Base-by-base conservation (phyloP, 352 stramenopile genomes). In the Paralagenidium karlingii region DNA sequence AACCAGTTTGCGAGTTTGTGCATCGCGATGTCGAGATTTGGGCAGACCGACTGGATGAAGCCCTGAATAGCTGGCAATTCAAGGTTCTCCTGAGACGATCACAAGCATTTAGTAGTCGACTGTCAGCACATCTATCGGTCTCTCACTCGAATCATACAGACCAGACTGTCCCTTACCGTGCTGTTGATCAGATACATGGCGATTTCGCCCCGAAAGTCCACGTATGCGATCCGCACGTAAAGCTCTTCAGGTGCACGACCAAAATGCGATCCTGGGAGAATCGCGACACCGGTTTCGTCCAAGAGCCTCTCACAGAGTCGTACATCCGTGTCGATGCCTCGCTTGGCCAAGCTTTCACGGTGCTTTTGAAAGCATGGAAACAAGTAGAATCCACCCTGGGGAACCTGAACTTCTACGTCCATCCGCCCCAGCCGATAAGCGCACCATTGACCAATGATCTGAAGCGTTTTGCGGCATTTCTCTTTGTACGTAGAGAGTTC, bases 191-290 rank as follows among this genome's bases (percentile, higher is more conserved):
- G 46, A 36, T 92, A 93, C 33, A 93, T 55, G 13, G 80, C 75
- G 31, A 91, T 71, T 19, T 89, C 80, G 38, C 80, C 80, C 46
- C 91, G 88, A 38, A 93, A 93, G 47, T 91, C 80, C 2, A 93
- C 80, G 41, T 87, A 91, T 5, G 80, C 80, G 25, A 93, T 59
- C 0, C 80, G 75, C 19, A 68, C 75, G 37, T 82, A 87, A 24
- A 91, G 63, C 44, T 93, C 78, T 13, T 80, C 53, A 1, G 69
- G 63, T 8, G 55, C 57, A n/a, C 80, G 70, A 10, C 80, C 80
- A 42, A 93, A 93, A 22, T 62, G 79, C 5, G 80, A 90, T 13
- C 80, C 80, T 1, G 80, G 80, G 8, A 93, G 54, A 33, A 93
- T 81, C 31, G 80, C 80, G 11, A 93, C 80, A 12, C 78, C 78